Evolutionary conservation across 2,329 filamentous ascomycete species (phyloP).

Genomic region (Aspergillus tamarii): DNA sequence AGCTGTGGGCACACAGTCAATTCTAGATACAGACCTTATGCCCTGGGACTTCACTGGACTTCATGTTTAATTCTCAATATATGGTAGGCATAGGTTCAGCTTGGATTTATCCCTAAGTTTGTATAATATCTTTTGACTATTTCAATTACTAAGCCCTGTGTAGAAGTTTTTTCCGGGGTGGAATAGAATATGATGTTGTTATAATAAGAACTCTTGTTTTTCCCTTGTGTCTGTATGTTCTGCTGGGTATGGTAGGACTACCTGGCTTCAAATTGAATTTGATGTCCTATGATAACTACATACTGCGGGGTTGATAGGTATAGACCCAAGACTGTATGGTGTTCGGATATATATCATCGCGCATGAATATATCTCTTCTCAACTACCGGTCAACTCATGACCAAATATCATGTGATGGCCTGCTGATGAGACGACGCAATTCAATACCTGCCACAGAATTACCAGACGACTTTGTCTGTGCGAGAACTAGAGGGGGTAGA

Average conservation of each 20-base stretch:
- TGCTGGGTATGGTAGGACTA: not conserved
- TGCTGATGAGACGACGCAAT: not conserved
- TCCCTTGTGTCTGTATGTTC: not conserved
- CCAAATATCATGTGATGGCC: not conserved
- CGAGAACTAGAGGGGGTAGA: not conserved
- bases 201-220: not conserved
- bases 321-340: too few relatives aligned
- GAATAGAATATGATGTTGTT: too few relatives aligned
- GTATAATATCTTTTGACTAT: not conserved
- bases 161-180: too few relatives aligned
- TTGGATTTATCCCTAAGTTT: not conserved
- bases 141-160: too few relatives aligned
- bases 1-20: not conserved
- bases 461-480: not conserved
- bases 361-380: not conserved
- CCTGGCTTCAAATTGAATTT: not conserved
- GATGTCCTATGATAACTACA: accelerated
- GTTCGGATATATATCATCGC: not conserved
- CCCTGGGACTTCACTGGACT: not conserved
- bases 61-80: not conserved
- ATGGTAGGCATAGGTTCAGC: not conserved
- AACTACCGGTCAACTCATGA: not conserved
- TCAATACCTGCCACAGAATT: not conserved
- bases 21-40: not conserved
- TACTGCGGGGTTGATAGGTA: not conserved